Base-by-base conservation (phyloP, 1,139 yeast species). In the Zygosaccharomyces sapae region DNA sequence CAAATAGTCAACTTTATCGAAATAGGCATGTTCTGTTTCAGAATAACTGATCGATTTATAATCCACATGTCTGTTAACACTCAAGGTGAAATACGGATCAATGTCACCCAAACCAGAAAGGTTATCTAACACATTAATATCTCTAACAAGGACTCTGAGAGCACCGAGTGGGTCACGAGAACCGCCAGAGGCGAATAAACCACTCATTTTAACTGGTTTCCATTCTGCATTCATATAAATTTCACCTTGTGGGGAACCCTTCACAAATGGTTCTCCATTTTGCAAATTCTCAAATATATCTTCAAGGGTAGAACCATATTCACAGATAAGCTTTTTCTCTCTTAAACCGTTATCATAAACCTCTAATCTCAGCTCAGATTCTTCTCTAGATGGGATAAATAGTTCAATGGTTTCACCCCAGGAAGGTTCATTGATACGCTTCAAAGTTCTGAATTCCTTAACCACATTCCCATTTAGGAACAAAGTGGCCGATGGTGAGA, bases 401-500 rank as follows among this genome's bases (percentile, higher is more conserved):
- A 78, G 62, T 65, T 85, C 94, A 48, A 80, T 68, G 19, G 75
- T 65, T 57, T 80, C 80, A 54, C 80, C 81, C 82, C 86, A 85
- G 12, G 80, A 70, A 13, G 94, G 94, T 57, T 81, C 86, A 59
- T 83, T 84, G 13, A 80, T 75, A 60, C 79, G 77, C 60, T 80
- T 80, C 61, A 83, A 71, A 35, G 75, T 75, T 72, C 92, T 80
- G 51, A 81, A 77, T 4, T 69, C 68, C 57, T 76, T 76, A n/a
- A 75, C 73, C 48, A 78, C 68, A 52, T 80, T 75, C 40, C 74
- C 76, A 60, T 83, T 79, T 46, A 82, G 66, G 57, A 68, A 80
- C 20, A 85, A 67, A 57, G 82, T 86, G 8, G 88, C 88, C 62
- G 76, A 81, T 24, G 92, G 86, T 58, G 83, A 81, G 62, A 85